Evolutionary conservation across 768 basidiomycete genomes (phyloP).

Genomic region (Rhizopogon vulgaris): DNA sequence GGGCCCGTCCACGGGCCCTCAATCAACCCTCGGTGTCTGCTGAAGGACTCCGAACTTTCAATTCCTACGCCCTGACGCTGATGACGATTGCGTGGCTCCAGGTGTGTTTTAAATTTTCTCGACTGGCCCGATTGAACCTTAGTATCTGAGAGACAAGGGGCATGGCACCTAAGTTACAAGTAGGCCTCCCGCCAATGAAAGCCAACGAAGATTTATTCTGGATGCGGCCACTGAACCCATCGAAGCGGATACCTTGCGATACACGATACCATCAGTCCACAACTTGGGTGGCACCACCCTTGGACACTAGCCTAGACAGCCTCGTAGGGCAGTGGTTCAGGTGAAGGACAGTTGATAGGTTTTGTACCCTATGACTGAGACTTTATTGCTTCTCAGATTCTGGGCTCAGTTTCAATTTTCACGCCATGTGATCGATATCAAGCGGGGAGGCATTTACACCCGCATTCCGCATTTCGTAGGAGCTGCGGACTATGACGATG

Average conservation of each 20-base stretch:
- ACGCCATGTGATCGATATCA: slow-evolving; percentile 29
- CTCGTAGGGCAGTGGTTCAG: slow-evolving; percentile 36
- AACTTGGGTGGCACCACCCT: slow-evolving; percentile 7
- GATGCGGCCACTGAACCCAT: slow-evolving; percentile 17
- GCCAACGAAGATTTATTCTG: slow-evolving; percentile 22
- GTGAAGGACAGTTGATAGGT: slow-evolving; percentile 23
- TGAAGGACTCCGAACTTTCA: slow-evolving; percentile 35
- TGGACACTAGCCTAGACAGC: slow-evolving; percentile 10
- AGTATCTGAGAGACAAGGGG: slow-evolving; percentile 29
- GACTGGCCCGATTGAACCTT: background rate
- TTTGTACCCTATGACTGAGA: background rate
- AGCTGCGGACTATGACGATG: background rate
- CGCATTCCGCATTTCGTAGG: slow-evolving; percentile 7
- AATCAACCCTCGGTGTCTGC: slow-evolving; percentile 35
- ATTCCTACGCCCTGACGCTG: slow-evolving; percentile 54
- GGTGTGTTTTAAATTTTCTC: slow-evolving; percentile 25
- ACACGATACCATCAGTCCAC: slow-evolving; percentile 17
- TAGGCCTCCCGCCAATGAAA: slow-evolving; percentile 14
- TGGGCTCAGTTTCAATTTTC: slow-evolving; percentile 37
- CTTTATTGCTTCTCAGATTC: slow-evolving; percentile 28
- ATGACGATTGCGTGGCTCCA: slow-evolving; percentile 60
- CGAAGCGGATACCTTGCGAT: slow-evolving; percentile 23
- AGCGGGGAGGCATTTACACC: slow-evolving; percentile 33
- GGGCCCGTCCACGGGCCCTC: slow-evolving; percentile 50
- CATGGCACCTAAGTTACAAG: slow-evolving; percentile 49